Base-by-base conservation (phyloP, 345 rosid genomes). In the Melaleuca alternifolia region DNA sequence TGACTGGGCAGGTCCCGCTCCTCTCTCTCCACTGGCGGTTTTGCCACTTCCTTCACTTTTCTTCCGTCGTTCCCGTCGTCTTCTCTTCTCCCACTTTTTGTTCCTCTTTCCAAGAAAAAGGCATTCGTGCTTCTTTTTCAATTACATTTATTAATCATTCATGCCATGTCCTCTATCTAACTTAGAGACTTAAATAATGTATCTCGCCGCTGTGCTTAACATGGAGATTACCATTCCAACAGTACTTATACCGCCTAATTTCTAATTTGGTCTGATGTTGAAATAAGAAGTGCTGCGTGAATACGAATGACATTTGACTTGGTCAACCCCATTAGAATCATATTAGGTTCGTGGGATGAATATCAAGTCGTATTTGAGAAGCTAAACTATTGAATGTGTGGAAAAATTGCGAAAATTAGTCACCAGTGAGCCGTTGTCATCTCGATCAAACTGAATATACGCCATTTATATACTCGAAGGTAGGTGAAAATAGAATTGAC, bases 241-340 rank as follows among this genome's bases (percentile, higher is more conserved):
- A 18, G 48, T 2, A 1, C 26, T 1, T 3, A 24, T 12, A 10
- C 12, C 11, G 0, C 48, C 48, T 33, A 21, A 37, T 37, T 10
- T 59, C 33, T 12, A 2, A 71, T 21, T 37, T 37, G 4, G 24
- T 71, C 37, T 9, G 1, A 6, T 18, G 26, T 5, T 37, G 26
- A 37, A 9, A 71, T 37, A 37, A 20, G 7, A 18, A 71, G 13
- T 4, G 48, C 2, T 9, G 26, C 2, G 1, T 20, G 7, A 13
- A 37, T 20, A 16, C 18, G 44, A 9, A 62, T 30, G 37, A 65
- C 23, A 1, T 8, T 20, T 16, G 4, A 6, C 54, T 52, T 3
- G 23, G 20, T 11, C 9, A 10, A 65, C 44, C 9, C 0, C 0
- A 1, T 7, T 30, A 30, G 0, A 3, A 62, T 15, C 30, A 30